Base-by-base conservation (phyloP, 768 basidiomycete genomes). In the Melanogaster broomeanus region DNA sequence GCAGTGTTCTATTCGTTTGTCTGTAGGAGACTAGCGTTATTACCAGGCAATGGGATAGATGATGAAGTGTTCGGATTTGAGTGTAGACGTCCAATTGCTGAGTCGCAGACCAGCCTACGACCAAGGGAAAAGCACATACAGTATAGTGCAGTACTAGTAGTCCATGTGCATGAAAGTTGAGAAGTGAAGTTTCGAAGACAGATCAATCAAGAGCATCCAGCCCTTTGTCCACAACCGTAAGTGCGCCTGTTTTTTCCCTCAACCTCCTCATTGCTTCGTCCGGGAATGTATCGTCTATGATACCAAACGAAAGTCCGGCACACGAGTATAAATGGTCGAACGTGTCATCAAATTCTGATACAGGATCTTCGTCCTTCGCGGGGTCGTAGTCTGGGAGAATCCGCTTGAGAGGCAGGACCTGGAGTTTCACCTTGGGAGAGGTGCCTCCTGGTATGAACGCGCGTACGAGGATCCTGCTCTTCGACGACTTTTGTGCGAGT, bases 251-350 rank as follows among this genome's bases (percentile, higher is more conserved):
- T 42, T 53, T 61, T 35, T 65, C 52, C 41, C n/a, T 55, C 46
- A 40, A 18, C 19, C 45, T 40, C 33, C 53, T 61, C 1, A 48
- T 47, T n/a, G 56, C 57, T 39, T 57, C 61, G 31, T 40, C 53
- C 4, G 64, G 62, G 45, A 59, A 64, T 0, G 65, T 53, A 19
- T 53, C 48, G 31, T 67, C 65, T 45, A 69, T 51, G 11, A 52
- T 18, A 2, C 60, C 56, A 42, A 51, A 49, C 19, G 60, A 53
- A 37, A 47, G 41, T 18, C 56, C 58, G 0, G 46, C 55, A 42
- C 60, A 61, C 4, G 65, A 62, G 39, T 69, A 67, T 6, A 69
- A 22, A 15, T 67, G 41, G 39, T 67, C 52, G 12, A 60, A 69
- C 3, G 58, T 62, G 35, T 58, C 60, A 16, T 57, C 49, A 18